Evolutionary conservation across 2,329 filamentous ascomycete species (phyloP), one percentile per base, ranked within the genome.

Genomic region (Apiospora phragmitis): DNA sequence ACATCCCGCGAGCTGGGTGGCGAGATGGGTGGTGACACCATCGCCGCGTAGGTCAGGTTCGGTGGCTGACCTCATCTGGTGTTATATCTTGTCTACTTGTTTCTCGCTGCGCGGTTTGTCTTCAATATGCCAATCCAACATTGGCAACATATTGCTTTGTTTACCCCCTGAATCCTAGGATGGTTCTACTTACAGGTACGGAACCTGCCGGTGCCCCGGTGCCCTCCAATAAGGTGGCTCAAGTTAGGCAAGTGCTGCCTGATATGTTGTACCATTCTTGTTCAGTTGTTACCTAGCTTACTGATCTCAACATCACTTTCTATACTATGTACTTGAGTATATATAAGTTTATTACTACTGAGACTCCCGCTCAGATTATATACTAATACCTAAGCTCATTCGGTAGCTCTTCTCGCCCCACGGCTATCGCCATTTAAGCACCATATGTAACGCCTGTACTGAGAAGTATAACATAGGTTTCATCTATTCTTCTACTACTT

Each of bases 11-110:
- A 89, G 75, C 75, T 90, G 79, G 84, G 85, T 75, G 88, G 88
- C 68, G 89, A 90, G 83, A 89, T 90, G 87, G 87, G 88, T 70
- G 88, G 88, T 24, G 89, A 90, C 85, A 90, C 89, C 55, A 67
- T 71, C n/a, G 68, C 68, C 21, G 72, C 68, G 14, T 72, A 68
- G 45, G 41, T 12, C 55, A 62, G 32, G 4, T 62, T 38, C 8
- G 21, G 32, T 38, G 18, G 21, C 55, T 62, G 55, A 32, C 21
- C 55, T 62, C 32, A 38, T 38, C 32, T 5, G 55, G 18, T 62
- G 55, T 62, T n/a, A 12, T n/a, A 32, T 24, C 55, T 38, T 18
- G 32, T 38, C 55, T 8, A 24, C 32, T 14, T 38, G 55, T 38
- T 38, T n/a, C 18, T 62, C 32, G 32, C 55, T 38, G 55, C 55